phyloP scores from a whole-genome alignment of 139 green algal species.

The Coelastrella sp. region DNA sequence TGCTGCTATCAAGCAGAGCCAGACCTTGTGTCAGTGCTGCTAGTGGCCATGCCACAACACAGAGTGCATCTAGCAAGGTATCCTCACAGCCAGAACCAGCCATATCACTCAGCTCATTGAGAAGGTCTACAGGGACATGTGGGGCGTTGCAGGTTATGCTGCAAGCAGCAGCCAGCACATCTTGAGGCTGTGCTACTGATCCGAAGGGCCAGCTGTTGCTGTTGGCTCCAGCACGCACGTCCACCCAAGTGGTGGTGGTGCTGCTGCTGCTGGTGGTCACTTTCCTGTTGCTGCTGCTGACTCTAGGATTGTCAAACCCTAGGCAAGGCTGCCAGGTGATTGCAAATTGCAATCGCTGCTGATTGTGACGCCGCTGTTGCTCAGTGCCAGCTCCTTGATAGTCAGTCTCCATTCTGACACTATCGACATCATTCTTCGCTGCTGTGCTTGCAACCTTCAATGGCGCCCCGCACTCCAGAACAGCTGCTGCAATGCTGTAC shows the following conservation, averaged over 20 bases:
- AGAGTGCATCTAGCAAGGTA: conserved; percentile 30
- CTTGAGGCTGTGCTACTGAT: neutral
- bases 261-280: conserved; percentile 24
- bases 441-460: neutral
- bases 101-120: conserved; percentile 39
- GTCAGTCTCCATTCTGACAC: no score
- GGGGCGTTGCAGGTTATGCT: neutral
- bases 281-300: neutral
- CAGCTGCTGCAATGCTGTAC: neutral
- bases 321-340: conserved; percentile 35
- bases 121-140: neutral
- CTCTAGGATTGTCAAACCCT: neutral
- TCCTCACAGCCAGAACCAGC: neutral
- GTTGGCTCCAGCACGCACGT: neutral
- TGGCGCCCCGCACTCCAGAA: conserved; percentile 18
- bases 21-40: neutral
- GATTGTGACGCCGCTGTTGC: conserved; percentile 21
- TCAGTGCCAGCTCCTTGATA: no score
- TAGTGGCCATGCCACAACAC: conserved; percentile 14
- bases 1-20: neutral
- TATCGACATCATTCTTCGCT: no score
- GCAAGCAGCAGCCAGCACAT: neutral
- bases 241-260: neutral
- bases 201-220: neutral
- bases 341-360: conserved; percentile 1